Base-by-base conservation (phyloP, 768 basidiomycete species). In the Russula compacta region DNA sequence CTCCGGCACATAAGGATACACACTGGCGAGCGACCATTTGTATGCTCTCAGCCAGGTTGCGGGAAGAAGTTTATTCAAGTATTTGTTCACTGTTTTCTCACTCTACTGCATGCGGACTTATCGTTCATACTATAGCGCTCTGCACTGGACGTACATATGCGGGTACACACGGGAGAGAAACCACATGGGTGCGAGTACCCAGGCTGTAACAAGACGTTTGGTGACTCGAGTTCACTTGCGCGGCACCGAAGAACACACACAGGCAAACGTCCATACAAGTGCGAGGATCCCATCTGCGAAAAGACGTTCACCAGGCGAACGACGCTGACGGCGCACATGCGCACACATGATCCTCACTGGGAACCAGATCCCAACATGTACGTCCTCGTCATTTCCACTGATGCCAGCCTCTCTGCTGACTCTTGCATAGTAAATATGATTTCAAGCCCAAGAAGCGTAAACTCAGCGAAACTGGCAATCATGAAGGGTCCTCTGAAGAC, bases 51-150 rank as follows among this genome's bases (percentile, higher is more conserved):
- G 66, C 68, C 73, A 33, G 85, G 84, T 33, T 94, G 92, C 60
- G 89, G 89, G 54, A 95, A 94, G 77, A 88, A 88, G 3, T 95
- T 95, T 68, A 93, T 95, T 67, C 92, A 95, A 82, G 92, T 91
- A 71, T 57, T 72, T 68, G 36, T 56, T 50, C 51, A 36, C 51
- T 40, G 38, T 40, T 43, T 57, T 29, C 58, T 17, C 36, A 44
- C 38, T n/a, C 47, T 58, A 51, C 17, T 46, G 19, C 57, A 62
- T 67, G 53, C 65, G 43, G 48, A 64, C 63, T 48, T 62, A 24
- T 32, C 40, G 52, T 47, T 8, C 15, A 51, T 50, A 39, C 15
- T 11, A 50, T 71, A 95, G 89, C 84, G 90, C 56, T 94, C 92
- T 19, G 92, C 92, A 32, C 76, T 95, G 59, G 89, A 90, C 63